Conservation (phyloP, 352 stramenopile genomes). For the Phytophthora parvispora region DNA sequence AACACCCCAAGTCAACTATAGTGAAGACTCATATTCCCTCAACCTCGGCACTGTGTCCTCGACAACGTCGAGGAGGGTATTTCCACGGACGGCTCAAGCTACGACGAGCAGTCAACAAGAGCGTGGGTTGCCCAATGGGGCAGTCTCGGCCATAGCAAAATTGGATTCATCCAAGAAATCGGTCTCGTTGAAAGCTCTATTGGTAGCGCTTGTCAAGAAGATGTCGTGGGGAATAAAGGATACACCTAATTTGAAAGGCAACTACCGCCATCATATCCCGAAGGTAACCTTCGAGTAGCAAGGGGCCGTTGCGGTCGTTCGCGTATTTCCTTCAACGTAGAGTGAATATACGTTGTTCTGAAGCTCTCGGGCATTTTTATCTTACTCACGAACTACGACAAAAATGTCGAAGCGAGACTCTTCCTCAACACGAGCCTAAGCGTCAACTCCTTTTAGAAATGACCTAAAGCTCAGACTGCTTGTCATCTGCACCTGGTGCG, state of each 20-base stretch:
- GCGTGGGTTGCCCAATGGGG: background rate
- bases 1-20: no score
- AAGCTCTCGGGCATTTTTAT: background rate
- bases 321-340: no score
- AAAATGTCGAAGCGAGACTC: no score
- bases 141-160: background rate
- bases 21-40: background rate
- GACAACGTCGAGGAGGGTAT: background rate
- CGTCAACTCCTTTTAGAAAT: background rate
- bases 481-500: background rate
- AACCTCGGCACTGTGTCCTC: background rate
- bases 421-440: no score
- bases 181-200: background rate
- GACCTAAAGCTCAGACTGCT: conserved; percentile 24
- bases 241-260: background rate
- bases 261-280: background rate
- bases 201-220: background rate
- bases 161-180: background rate
- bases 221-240: background rate
- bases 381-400: no score
- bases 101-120: background rate
- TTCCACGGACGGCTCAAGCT: background rate
- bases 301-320: no score
- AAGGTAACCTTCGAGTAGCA: background rate
- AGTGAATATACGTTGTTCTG: background rate